A percentile compares a stretch with the other conserved stretches of the same genome.
These are phyloP conservation scores for Talaromyces nanjingensis DNA, from an alignment of 495 filamentous ascomycete genomes.

Conservation along the genomic window DNA sequence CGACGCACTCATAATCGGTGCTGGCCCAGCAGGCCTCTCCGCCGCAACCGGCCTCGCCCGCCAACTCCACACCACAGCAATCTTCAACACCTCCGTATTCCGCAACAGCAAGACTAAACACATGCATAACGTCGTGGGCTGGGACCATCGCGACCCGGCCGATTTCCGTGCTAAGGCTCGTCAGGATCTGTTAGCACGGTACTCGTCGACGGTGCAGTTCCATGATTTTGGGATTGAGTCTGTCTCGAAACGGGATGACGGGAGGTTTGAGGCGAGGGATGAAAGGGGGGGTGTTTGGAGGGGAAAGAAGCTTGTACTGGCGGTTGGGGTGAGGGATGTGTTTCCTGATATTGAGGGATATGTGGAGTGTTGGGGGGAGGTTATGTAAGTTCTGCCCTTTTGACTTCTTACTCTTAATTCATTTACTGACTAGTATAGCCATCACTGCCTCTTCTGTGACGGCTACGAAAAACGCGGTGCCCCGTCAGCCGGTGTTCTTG, in stretches of 20 bases:
- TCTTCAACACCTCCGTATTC: conserved; percentile 44
- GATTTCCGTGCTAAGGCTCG: conserved; percentile 30
- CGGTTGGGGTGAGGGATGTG: conserved; percentile 36
- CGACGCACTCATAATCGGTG: conserved; percentile 52
- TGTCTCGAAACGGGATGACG: conserved; percentile 15
- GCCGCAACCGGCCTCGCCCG: conserved; percentile 41
- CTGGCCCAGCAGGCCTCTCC: conserved; percentile 49
- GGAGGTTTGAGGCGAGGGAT: conserved; percentile 28
- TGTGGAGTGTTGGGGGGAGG: conserved; percentile 21
- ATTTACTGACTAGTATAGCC: background rate
- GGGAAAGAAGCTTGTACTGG: conserved; percentile 44
- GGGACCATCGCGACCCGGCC: conserved; percentile 38
- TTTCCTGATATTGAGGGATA: conserved; percentile 27
- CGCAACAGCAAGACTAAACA: conserved; percentile 37
- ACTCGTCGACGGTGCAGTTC: conserved; percentile 31
- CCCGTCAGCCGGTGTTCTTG: conserved; percentile 25
- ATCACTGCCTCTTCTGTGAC: conserved; percentile 43
- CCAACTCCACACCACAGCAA: conserved; percentile 32
- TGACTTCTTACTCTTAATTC: too few species aligned
- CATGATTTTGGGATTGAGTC: conserved; percentile 21
- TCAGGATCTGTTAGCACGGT: conserved; percentile 31
- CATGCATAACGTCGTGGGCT: conserved; percentile 47
- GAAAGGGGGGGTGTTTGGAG: conserved; percentile 19
- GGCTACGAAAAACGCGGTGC: conserved; percentile 36
- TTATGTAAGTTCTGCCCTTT: conserved; percentile 18